phyloP scores from a whole-genome alignment of 2,329 filamentous ascomycete species.

The Thelonectria olida region DNA sequence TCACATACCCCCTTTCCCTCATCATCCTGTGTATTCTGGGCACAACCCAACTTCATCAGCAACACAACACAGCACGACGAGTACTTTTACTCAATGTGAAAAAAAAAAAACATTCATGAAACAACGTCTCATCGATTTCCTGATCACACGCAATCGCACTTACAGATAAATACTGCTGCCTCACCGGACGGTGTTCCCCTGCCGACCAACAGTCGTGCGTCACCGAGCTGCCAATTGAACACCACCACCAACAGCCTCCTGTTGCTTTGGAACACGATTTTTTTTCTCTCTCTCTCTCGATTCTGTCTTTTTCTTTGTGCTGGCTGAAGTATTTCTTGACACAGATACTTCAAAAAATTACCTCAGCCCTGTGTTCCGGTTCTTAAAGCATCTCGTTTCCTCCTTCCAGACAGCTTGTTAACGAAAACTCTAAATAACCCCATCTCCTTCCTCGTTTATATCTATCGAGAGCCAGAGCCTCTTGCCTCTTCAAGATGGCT shows the following conservation, averaged over 20 bases:
- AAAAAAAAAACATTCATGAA: not conserved
- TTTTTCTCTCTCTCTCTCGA: not conserved
- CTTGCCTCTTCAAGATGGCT: conserved; percentile 4
- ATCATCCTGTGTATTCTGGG: not conserved
- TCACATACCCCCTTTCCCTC: too few relatives aligned
- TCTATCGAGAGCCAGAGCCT: not conserved
- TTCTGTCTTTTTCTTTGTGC: not conserved
- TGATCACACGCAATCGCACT: not conserved
- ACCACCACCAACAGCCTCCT: not conserved
- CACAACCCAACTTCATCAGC: too few relatives aligned
- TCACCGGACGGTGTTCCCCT: not conserved
- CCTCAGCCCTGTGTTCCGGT: not conserved
- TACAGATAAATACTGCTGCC: not conserved
- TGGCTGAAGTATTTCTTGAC: too few relatives aligned
- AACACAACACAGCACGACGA: too few relatives aligned
- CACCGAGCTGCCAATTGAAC: not conserved
- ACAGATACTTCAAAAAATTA: not conserved
- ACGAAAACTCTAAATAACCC: too few relatives aligned
- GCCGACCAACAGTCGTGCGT: not conserved
- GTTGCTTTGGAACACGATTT: not conserved
- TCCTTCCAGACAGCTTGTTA: too few relatives aligned
- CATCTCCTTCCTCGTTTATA: not conserved
- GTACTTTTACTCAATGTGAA: not conserved
- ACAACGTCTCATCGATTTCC: not conserved
- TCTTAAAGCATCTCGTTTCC: too few relatives aligned